phyloP scores from a whole-genome alignment of 2,329 filamentous ascomycete species.

The Claviceps digitariae region DNA sequence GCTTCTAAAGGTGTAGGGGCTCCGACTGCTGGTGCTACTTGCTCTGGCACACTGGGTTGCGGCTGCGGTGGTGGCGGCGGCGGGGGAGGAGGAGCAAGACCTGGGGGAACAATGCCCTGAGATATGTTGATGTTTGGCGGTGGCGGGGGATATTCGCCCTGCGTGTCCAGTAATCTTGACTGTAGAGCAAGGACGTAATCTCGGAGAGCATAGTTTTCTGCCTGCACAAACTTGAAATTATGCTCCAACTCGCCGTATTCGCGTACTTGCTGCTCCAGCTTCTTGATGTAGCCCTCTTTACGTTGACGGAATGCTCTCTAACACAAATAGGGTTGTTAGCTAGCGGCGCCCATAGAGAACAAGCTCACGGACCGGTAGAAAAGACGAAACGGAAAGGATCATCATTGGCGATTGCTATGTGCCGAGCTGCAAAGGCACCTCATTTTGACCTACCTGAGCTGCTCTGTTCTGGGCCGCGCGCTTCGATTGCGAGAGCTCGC shows the following conservation, averaged over 20 bases:
- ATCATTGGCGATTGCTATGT: too few species aligned
- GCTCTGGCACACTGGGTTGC: constrained; percentile 13
- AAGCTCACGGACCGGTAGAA: too few species aligned
- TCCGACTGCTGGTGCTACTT: constrained; percentile 14
- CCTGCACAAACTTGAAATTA: constrained; percentile 65
- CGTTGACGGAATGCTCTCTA: constrained; percentile 94
- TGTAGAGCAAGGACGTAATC: constrained; percentile 91
- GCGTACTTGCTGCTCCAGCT: constrained; percentile 85
- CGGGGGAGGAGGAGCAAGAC: background rate
- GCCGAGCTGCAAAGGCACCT: too few species aligned
- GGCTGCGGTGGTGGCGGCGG: constrained; percentile 7
- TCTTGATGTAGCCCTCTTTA: constrained; percentile 97
- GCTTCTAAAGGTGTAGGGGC: constrained; percentile 30
- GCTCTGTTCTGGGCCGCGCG: constrained; percentile 92
- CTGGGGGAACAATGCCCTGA: constrained; percentile 11
- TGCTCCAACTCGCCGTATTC: constrained; percentile 65
- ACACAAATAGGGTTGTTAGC: constrained; percentile 3
- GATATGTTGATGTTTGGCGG: constrained; percentile 64
- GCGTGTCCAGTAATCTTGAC: constrained; percentile 67
- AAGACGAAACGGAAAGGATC: too few species aligned
- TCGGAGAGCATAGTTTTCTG: constrained; percentile 79
- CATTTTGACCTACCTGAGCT: constrained; percentile 60
- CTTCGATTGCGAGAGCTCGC: constrained; percentile 90
- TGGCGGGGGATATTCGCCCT: constrained; percentile 72
- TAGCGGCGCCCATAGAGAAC: background rate